Evolutionary conservation across 164 flowering plant genomes (phyloP).

Genomic region (Aristolochia californica): DNA sequence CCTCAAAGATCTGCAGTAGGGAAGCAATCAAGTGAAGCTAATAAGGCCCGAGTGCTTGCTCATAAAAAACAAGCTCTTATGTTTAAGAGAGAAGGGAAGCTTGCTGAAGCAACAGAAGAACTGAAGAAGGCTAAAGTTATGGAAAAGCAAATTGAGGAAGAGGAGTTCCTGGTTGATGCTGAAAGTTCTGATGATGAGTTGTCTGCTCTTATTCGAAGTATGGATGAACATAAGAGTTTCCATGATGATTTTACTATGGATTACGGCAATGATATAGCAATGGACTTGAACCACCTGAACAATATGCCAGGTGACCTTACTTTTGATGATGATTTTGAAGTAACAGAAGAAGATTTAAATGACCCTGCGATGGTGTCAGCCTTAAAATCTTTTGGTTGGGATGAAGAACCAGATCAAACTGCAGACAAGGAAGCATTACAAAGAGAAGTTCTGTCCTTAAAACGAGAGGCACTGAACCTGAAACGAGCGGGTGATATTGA

Average conservation of each 20-base stretch:
- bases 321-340: slow-evolving; percentile 49
- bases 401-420: slow-evolving; percentile 36
- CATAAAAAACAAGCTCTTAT: slow-evolving; percentile 65
- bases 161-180: slow-evolving; percentile 61
- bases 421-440: slow-evolving; percentile 28
- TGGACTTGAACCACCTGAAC: slow-evolving; percentile 33
- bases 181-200: slow-evolving; percentile 93
- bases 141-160: slow-evolving; percentile 81
- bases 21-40: slow-evolving; percentile 22
- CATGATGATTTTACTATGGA: slow-evolving; percentile 24
- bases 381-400: slow-evolving; percentile 74
- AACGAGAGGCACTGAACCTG: slow-evolving; percentile 53
- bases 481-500: slow-evolving; percentile 63
- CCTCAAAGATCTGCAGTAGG: slow-evolving; percentile 24
- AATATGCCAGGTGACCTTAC: slow-evolving; percentile 32
- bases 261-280: slow-evolving; percentile 14
- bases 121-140: slow-evolving; percentile 75
- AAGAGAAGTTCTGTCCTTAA: slow-evolving; percentile 51
- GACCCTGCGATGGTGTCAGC: slow-evolving; percentile 75
- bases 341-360: slow-evolving; percentile 72
- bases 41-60: slow-evolving; percentile 55
- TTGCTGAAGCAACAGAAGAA: slow-evolving; percentile 94
- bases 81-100: slow-evolving; percentile 85
- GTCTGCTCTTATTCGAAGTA: slow-evolving; percentile 44
- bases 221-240: slow-evolving; percentile 36